Evolutionary conservation across 352 stramenopile genomes (phyloP), one percentile per base, ranked within the genome.

Genomic region (Thalassiosira mediterranea): DNA sequence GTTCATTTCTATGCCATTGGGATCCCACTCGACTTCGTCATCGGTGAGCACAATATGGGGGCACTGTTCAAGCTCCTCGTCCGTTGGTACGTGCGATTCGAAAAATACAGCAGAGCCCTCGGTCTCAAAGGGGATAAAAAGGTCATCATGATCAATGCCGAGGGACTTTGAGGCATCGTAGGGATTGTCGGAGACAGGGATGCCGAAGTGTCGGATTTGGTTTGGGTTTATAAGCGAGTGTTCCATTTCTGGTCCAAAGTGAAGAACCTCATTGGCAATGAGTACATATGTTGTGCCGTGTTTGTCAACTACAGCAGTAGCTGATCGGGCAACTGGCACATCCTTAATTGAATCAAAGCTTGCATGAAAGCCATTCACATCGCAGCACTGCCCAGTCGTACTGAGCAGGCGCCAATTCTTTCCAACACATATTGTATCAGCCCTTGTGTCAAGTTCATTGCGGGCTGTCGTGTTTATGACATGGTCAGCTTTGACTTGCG

Each of bases 201-300:
- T 63, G 0, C 57, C 66, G 61, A 57, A 74, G 28, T 72, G 40
- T 13, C 73, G 49, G 19, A 78, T 60, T 29, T 82, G 73, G 32
- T 78, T 82, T 11, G 73, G 73, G 25, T 79, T 83, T 4, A 75
- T 67, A 0, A 83, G 31, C 8, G 28, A 70, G 29, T 83, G 74
- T 28, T 83, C 68, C 23, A 79, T 42, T 0, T 38, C 52, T 0
- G 15, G 2, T 15, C 72, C 72, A 49, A 72, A 78, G 49, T 63
- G 69, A 8, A 82, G 25, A 0, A 78, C 42, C n/a, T n/a, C n/a
- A n/a, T n/a, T n/a, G n/a, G n/a, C n/a, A n/a, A n/a, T n/a, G 0
- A 82, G 37, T 10, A 78, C 68, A n/a, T 58, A 62, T 21, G 13
- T 53, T 7, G 32, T 40, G 2, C 58, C 51, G 34, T 19, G 31